Base-by-base conservation (phyloP, 345 rosid genomes). In the Salix caprea region DNA sequence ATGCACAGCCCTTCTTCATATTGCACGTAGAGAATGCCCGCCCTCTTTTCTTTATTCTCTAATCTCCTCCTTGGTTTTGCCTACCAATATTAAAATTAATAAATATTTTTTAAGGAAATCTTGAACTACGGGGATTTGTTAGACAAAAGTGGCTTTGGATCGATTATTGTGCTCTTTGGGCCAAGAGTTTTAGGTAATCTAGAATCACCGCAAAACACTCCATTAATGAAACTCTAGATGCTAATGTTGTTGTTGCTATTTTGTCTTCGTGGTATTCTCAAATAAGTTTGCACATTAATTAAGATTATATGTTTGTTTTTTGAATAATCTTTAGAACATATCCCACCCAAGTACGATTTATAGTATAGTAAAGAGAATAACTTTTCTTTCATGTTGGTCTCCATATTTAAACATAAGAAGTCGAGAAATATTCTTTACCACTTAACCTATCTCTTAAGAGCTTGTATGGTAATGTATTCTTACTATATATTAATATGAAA, bases 141-240 rank as follows among this genome's bases (percentile, higher is more conserved):
- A 1, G 54, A 52, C 19, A 23, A 71, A 54, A 34, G 36, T 71
- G 42, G 16, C 9, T 30, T 15, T 71, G 34, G 65, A 71, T 34
- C 37, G 37, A 34, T 71, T 48, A 71, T 18, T 21, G 74, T 71
- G 74, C 44, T 6, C 40, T 69, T 69, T 54, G 54, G 54, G 54
- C 19, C 54, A 6, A 16, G 54, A 19, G 54, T 48, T 48, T 48
- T 16, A 1, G 54, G 21, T 48, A 4, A 48, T 48, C 54, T 16
- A 48, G 54, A 48, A 48, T 48, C 21, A 15, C 54, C 54, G 54
- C 19, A 48, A 48, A 48, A 48, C 54, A 48, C 54, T 48, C 54
- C 54, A 48, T 15, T 5, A 16, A 48, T 48, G 21, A 48, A 48
- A 15, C 19, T 16, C 54, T 16, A 48, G 21, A 48, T 14, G 21